Evolutionary conservation across 805 yeast species (phyloP), one percentile per base, ranked within the genome.

Genomic region (Blastobotrys parvus): DNA sequence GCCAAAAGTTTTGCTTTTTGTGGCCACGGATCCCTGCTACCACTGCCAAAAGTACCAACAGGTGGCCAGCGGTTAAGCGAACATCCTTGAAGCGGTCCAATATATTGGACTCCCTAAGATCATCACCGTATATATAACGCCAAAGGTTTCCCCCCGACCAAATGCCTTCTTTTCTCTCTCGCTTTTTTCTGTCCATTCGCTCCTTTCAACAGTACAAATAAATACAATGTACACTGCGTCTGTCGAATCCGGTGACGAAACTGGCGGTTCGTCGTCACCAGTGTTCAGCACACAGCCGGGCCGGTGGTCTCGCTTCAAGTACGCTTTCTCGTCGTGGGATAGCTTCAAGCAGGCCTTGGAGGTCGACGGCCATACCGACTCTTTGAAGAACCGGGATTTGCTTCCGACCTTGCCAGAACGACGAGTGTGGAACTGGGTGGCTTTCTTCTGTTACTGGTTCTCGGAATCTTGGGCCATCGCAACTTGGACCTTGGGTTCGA

Each of bases 401-500:
- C 40, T 38, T 33, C 52, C 52, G 16, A 49, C 53, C 16, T 46
- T 45, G 10, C 23, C 41, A 21, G 41, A 35, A 11, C 43, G 47
- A n/a, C 40, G 48, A n/a, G 43, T 44, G n/a, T 49, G 53, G 53
- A 42, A 46, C 22, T 39, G 42, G 35, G 33, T 45, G 41, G 45
- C 50, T 6, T 40, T 44, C 37, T 38, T 49, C 29, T 43, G 48
- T 23, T 47, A 42, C 46, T 49, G 53, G 53, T 49, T 49, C 44
- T 30, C 41, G 27, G 53, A 47, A 18, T 35, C 45, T 11, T 40
- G 46, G 40, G 46, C 49, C 35, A 42, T 49, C 37, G 49, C 46
- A 20, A 50, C 47, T 10, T 49, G 51, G 49, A 42, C 44, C 15
- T 19, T 37, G 18, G 49, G 49, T 5, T 42, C 51, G 4, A 41